phyloP scores from a whole-genome alignment of 140 eudicot genomes.

The Flaveria floridana region DNA sequence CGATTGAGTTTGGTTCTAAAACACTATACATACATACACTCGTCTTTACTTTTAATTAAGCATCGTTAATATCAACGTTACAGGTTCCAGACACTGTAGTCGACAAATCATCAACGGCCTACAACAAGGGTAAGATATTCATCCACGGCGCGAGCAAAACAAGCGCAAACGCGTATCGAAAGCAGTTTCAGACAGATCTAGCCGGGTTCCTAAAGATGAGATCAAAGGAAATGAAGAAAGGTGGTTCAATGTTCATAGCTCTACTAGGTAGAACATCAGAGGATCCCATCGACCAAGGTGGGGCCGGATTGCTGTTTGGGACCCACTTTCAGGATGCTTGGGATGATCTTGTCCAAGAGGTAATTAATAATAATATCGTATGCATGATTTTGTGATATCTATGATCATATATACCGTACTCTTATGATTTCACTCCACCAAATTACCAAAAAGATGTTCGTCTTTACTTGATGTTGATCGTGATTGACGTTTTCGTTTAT shows the following conservation, averaged over 20 bases:
- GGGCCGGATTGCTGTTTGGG: conserved; percentile 92
- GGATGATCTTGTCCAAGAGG: conserved; percentile 98
- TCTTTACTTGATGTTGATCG: conserved; percentile 11
- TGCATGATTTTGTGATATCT: conserved; percentile 15
- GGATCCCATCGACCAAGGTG: conserved; percentile 93
- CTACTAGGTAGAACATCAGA: conserved; percentile 73
- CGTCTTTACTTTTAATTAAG: too few species aligned
- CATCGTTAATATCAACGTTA: background rate
- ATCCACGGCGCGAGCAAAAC: conserved; percentile 74
- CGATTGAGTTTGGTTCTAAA: background rate
- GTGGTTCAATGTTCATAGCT: conserved; percentile 92
- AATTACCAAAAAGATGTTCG: conserved; percentile 16
- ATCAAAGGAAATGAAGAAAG: conserved; percentile 63
- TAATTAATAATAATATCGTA: conserved; percentile 40
- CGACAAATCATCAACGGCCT: conserved; percentile 64
- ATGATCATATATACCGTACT: background rate
- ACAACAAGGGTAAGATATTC: conserved; percentile 74
- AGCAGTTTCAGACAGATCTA: conserved; percentile 70
- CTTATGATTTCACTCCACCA: conserved; percentile 2
- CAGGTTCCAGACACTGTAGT: conserved; percentile 80
- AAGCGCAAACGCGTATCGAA: conserved; percentile 54
- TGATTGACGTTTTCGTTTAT: conserved; percentile 18
- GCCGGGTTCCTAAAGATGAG: conserved; percentile 62
- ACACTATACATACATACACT: background rate
- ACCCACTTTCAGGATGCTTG: conserved; percentile 99